Evolutionary conservation across 164 flowering plant species (phyloP), one percentile per base, ranked within the genome.

Genomic region (Nelumbo lutea): DNA sequence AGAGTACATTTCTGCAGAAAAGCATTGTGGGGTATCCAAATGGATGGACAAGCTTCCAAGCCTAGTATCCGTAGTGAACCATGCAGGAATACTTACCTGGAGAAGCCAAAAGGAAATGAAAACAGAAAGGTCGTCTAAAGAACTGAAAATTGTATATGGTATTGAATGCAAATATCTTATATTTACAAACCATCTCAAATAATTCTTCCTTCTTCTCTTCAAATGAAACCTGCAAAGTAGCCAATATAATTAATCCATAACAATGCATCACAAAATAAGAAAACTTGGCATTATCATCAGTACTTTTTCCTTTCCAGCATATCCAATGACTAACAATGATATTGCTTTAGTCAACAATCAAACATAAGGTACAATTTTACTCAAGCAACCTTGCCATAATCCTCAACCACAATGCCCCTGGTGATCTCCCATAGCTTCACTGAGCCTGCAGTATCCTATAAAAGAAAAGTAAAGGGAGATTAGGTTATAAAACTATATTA

Each of bases 351-450:
- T 39, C 59, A 62, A 64, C 14, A 42, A 45, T 48, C 57, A 42
- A 42, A 61, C 70, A 61, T 61, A 68, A 46, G 56, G 7, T 61
- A 63, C 38, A 53, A 47, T 5, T 43, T 52, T 61, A 60, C 42
- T 56, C 38, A 62, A 59, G 43, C 59, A 43, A 93, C 99, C 97
- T 92, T 79, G 69, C 99, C 99, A 80, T 87, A 95, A 76, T 95
- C 93, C 77, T 92, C 88, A 70, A 88, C 79, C 62, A 95, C 97
- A 71, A 84, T 59, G 4, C 99, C 99, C 72, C 83, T 80, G 4
- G 99, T 95, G 57, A 95, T 87, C 79, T 95, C 99, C 99, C 99
- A 95, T 65, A 92, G 82, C 80, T 95, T 90, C 72, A 93, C 98
- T 43, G 89, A 82, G 69, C 87, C 99, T 65, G 78, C 82, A 62